Conservation (phyloP, 192 early-diverging fungal genomes). For the Jimgerdemannia flammicorona region DNA sequence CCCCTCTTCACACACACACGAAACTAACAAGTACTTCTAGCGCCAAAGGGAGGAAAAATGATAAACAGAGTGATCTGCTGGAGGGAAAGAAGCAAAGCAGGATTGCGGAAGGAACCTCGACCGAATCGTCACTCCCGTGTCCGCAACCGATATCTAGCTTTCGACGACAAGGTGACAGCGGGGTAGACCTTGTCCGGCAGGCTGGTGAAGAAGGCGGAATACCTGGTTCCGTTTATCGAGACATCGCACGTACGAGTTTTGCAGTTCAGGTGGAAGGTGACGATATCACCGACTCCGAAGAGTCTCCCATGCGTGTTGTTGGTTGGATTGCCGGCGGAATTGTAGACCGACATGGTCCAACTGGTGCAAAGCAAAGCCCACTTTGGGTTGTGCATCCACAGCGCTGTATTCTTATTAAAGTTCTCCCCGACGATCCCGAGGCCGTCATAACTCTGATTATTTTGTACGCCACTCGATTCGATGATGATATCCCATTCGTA, state of each 20-base stretch:
- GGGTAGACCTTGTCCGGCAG: constrained; percentile 14
- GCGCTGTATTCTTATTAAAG: not conserved
- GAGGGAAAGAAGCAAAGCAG: too few species aligned
- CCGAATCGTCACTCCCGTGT: not conserved
- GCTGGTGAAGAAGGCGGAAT: not conserved
- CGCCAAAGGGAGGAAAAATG: too few species aligned
- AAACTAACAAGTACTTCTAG: too few species aligned
- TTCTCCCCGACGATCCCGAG: not conserved
- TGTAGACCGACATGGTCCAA: too few species aligned
- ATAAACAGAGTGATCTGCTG: too few species aligned
- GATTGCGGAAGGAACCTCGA: too few species aligned
- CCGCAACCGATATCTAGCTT: not conserved
- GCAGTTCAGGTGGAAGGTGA: constrained; percentile 14
- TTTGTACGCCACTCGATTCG: not conserved
- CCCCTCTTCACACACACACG: too few species aligned
- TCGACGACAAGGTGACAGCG: not conserved
- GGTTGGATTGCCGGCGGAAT: too few species aligned
- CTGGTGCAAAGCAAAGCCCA: not conserved
- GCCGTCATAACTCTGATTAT: not conserved
- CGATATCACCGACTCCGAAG: constrained; percentile 1
- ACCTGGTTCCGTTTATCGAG: constrained; percentile 9
- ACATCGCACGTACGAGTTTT: constrained; percentile 1
- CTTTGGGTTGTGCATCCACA: not conserved
- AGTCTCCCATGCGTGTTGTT: not conserved
- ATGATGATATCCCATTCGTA: not conserved